These are phyloP conservation scores for Suaeda aralocaspica DNA, from an alignment of 148 eudicot species.

Conservation along the genomic window DNA sequence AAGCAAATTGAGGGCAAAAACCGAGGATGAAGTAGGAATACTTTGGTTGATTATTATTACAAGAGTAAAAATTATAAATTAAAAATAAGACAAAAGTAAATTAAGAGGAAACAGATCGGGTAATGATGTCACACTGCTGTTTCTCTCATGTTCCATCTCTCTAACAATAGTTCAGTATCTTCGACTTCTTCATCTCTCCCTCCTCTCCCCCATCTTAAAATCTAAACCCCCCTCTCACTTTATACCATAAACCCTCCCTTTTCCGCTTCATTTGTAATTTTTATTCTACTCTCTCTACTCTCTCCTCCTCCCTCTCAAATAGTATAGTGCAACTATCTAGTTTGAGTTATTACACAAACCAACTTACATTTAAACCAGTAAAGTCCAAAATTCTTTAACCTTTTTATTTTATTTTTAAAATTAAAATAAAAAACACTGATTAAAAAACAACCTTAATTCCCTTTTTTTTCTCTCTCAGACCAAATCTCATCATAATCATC, in stretches of 20 bases:
- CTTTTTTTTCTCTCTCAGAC: conserved; percentile 11
- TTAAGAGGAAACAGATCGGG: conserved; percentile 19
- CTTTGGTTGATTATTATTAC: not conserved
- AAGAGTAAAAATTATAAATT: too few relatives aligned
- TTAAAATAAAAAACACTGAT: not conserved
- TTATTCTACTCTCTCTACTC: not conserved
- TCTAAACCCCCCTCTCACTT: not conserved
- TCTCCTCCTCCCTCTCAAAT: not conserved
- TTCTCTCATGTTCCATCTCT: conserved; percentile 18
- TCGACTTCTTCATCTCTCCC: conserved; percentile 32
- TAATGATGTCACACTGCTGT: conserved; percentile 61
- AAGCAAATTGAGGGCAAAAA: conserved; percentile 9
- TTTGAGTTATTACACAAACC: not conserved
- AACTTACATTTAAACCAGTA: not conserved
- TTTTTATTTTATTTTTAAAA: not conserved
- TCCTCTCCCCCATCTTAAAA: not conserved
- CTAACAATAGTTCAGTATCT: conserved; percentile 36
- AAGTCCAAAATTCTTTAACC: not conserved
- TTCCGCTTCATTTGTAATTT: not conserved
- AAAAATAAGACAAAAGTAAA: not conserved
- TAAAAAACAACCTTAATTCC: too few relatives aligned
- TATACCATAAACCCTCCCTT: not conserved
- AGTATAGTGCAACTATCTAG: not conserved
- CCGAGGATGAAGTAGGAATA: conserved; percentile 9
- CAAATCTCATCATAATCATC: conserved; percentile 25